phyloP scores from a whole-genome alignment of 192 early-diverging fungal species.

The Coemansia guatemalensis region DNA sequence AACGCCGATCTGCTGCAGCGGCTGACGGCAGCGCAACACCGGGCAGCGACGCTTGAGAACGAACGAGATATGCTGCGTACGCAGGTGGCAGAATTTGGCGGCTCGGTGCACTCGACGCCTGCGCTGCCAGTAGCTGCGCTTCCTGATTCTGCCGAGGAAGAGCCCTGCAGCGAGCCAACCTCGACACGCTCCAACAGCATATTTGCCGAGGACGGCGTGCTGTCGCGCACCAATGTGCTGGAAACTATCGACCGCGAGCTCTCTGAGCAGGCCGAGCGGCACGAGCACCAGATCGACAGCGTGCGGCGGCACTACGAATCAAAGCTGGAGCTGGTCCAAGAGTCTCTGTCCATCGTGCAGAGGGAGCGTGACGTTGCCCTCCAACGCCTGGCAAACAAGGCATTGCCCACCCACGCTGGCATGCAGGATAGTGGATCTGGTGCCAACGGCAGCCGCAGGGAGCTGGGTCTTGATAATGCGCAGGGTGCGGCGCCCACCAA shows the following conservation, averaged over 20 bases:
- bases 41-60: conserved; percentile 22
- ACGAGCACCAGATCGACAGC: conserved; percentile 50
- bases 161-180: neutral
- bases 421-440: neutral
- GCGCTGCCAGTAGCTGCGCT: conserved; percentile 10
- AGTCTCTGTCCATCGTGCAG: conserved; percentile 42
- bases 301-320: conserved; percentile 50
- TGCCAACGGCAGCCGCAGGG: conserved; percentile 8
- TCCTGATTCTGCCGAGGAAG: conserved; percentile 7
- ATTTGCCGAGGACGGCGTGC: conserved; percentile 23
- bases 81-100: conserved; percentile 23
- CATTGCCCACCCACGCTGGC: neutral
- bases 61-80: conserved; percentile 36
- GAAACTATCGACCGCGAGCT: conserved; percentile 49
- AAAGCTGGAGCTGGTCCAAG: conserved; percentile 44
- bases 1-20: conserved; percentile 26
- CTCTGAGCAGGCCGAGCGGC: conserved; percentile 48
- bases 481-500: conserved; percentile 24
- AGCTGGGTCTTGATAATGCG: conserved; percentile 19
- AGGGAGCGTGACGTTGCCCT: conserved; percentile 49
- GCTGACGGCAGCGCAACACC: conserved; percentile 28
- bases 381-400: conserved; percentile 38
- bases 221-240: conserved; percentile 38
- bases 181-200: conserved; percentile 15
- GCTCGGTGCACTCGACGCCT: conserved; percentile 27